phyloP scores from a whole-genome alignment of 331 rosid genomes.

The Ulmus americana region DNA sequence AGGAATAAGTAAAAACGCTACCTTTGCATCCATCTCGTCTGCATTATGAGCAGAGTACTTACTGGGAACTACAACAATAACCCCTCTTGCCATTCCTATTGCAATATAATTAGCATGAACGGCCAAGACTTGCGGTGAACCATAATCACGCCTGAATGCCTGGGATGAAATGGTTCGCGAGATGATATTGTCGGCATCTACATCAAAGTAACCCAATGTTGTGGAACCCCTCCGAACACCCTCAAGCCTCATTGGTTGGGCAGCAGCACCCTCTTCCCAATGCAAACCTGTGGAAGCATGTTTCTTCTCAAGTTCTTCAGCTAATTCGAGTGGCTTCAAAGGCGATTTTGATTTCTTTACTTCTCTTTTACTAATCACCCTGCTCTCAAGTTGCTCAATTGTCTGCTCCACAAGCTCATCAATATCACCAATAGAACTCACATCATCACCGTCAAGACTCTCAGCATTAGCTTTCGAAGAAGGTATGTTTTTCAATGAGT shows the following conservation, averaged over 20 bases:
- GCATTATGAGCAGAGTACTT: slow-evolving; percentile 71
- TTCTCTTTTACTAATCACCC: slow-evolving; percentile 34
- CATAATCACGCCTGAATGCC: slow-evolving; percentile 72
- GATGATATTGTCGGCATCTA: slow-evolving; percentile 56
- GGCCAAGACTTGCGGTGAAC: slow-evolving; percentile 75
- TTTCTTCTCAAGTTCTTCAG: slow-evolving; percentile 84
- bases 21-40: slow-evolving; percentile 82
- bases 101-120: slow-evolving; percentile 80
- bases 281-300: slow-evolving; percentile 87
- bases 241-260: slow-evolving; percentile 96
- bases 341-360: slow-evolving; percentile 36
- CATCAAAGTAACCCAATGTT: slow-evolving; percentile 73
- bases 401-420: slow-evolving; percentile 57
- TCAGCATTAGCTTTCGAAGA: slow-evolving; percentile 26
- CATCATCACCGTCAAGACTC: slow-evolving; percentile 31
- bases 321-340: slow-evolving; percentile 65
- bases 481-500: slow-evolving; percentile 19
- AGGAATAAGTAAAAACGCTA: slow-evolving; percentile 20
- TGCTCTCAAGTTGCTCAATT: slow-evolving; percentile 57
- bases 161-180: slow-evolving; percentile 62
- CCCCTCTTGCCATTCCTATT: slow-evolving; percentile 85
- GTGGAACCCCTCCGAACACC: slow-evolving; percentile 82
- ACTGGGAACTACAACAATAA: slow-evolving; percentile 61
- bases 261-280: slow-evolving; percentile 96
- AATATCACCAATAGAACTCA: slow-evolving; percentile 37